Conservation (phyloP, 345 rosid genomes). For the Odontarrhena argentea region DNA sequence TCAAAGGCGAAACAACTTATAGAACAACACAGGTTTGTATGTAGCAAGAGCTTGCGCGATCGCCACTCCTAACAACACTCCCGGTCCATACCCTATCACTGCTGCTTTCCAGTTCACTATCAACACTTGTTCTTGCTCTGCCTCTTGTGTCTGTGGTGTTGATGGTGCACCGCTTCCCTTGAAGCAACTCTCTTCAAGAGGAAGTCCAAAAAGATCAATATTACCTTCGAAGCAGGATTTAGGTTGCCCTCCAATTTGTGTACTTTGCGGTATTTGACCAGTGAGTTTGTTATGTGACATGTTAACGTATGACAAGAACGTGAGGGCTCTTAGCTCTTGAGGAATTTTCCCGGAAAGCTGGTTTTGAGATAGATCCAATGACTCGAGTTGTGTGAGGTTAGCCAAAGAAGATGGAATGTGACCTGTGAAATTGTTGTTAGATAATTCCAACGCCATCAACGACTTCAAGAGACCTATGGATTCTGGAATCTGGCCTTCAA, state of each 20-base stretch:
- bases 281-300: conserved; percentile 12
- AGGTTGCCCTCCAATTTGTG: background rate
- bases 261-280: conserved; percentile 2
- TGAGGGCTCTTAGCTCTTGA: background rate
- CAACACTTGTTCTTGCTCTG: conserved; percentile 2
- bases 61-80: conserved; percentile 7
- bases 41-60: background rate
- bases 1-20: conserved; percentile 7
- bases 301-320: background rate
- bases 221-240: background rate
- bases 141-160: background rate
- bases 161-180: background rate
- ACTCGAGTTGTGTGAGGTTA: background rate
- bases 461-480: conserved; percentile 13
- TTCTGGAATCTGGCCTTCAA: conserved; percentile 4
- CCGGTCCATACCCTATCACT: background rate
- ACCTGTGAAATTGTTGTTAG: background rate
- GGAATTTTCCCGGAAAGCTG: background rate
- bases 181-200: background rate
- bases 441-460: background rate
- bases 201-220: conserved; percentile 6
- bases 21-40: conserved; percentile 4
- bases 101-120: conserved; percentile 9
- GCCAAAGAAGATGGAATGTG: conserved; percentile 6
- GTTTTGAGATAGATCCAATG: background rate